Evolutionary conservation across 345 rosid genomes (phyloP).

Genomic region (Eucalyptus cloeziana): DNA sequence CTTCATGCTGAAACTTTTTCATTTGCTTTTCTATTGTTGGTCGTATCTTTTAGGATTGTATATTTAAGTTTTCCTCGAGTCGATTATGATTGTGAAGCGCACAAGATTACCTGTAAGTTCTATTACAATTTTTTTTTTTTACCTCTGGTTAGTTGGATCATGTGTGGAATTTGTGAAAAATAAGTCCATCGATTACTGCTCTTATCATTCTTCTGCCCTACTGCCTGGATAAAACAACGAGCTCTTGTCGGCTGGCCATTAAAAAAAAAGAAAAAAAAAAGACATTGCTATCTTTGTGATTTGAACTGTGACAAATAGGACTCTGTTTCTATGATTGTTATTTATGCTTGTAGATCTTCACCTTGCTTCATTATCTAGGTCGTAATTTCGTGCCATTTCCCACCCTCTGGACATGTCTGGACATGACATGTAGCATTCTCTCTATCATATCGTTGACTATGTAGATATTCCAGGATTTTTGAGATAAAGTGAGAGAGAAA

Average conservation of each 20-base stretch:
- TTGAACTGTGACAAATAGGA: not conserved
- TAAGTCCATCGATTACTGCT: not conserved
- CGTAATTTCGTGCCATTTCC: not conserved
- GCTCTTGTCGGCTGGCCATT: not conserved
- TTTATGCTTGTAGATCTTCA: not conserved
- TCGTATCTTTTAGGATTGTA: not conserved
- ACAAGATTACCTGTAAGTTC: not conserved
- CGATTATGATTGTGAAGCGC: not conserved
- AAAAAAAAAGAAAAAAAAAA: rapidly evolving
- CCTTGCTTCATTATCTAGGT: not conserved
- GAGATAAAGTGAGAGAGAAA: not conserved
- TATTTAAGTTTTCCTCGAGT: not conserved
- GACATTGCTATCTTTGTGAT: not conserved
- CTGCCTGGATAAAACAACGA: not conserved
- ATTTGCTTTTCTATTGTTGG: not conserved
- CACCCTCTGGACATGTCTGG: not conserved
- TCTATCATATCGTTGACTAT: not conserved
- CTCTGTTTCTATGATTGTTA: not conserved
- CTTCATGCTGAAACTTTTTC: not conserved
- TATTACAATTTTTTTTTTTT: not conserved
- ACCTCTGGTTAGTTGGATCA: not conserved
- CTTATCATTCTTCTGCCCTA: not conserved
- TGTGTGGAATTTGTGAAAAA: not conserved
- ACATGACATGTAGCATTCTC: not conserved
- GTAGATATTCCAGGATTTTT: not conserved